phyloP scores from a whole-genome alignment of 441 rosid species.

The Theobroma grandiflorum region DNA sequence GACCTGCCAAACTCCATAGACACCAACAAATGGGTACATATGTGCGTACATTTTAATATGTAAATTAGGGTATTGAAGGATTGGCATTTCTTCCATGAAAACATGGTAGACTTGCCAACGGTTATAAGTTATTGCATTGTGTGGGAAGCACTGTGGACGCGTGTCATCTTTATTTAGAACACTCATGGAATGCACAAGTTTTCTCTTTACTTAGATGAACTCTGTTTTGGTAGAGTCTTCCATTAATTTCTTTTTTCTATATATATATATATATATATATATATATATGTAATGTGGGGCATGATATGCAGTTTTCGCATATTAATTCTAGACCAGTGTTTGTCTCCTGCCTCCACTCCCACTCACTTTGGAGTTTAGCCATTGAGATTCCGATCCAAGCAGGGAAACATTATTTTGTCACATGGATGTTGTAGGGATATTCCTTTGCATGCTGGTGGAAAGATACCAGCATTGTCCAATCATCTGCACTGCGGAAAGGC shows the following conservation, averaged over 20 bases:
- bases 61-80: not conserved
- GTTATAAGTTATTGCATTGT: not conserved
- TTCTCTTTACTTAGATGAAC: not conserved
- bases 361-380: slow-evolving; percentile 14
- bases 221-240: not conserved
- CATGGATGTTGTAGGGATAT: slow-evolving; percentile 21
- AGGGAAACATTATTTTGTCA: not conserved
- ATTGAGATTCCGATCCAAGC: not conserved
- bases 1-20: not conserved
- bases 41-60: not conserved
- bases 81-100: slow-evolving; percentile 10
- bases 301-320: not conserved
- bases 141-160: not conserved
- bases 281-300: not conserved
- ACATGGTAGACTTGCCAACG: not conserved
- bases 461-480: not conserved
- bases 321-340: not conserved
- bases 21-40: slow-evolving; percentile 8
- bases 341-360: not conserved
- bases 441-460: not conserved
- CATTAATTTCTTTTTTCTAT: not conserved
- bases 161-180: slow-evolving; percentile 14
- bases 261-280: not conserved
- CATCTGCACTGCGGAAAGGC: not conserved
- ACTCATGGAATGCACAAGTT: slow-evolving; percentile 15